Base-by-base conservation (phyloP, 169 alveolate species). In the Plasmodium vivax region DNA sequence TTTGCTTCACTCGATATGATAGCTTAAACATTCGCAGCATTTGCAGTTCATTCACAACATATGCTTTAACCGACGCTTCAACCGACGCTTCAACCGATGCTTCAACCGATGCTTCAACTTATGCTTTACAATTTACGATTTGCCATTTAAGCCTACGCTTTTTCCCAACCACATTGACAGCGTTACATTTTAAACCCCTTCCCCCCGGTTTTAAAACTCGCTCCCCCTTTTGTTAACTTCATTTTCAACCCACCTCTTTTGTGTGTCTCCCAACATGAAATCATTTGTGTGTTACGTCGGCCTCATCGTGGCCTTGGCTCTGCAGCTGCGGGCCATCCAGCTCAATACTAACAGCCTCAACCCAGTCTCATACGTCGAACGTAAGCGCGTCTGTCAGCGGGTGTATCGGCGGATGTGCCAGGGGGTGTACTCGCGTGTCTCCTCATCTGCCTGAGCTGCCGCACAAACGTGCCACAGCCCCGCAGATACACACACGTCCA, bases 281-380 rank as follows among this genome's bases (percentile, higher is more conserved):
- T 23, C 71, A 80, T 45, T 79, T 80, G 51, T 81, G 34, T 90
- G 47, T 80, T 90, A 81, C 71, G 36, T 54, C 51, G 75, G 91
- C 43, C 72, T 79, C 32, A 80, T 90, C 27, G 27, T 90, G 47
- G 54, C 90, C 47, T 16, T 81, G 73, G 90, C 73, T 23, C 73
- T 90, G 8, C 94, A 62, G 38, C 51, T 71, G 73, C 81, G 83
- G 34, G 87, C 94, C 36, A 90, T 80, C 47, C 88, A 62, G 73
- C 91, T 80, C 83, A 51, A 90, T 68, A 38, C 84, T 62, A 72
- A 41, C 19, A 79, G 34, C 43, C 0, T 23, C 71, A 12, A 34
- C 23, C 90, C 91, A 56, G 8, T 45, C 19, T 27, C 87, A 19
- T 90, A 90, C 36, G 41, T 90, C 82, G 94, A 90, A 90, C 72